phyloP scores from a whole-genome alignment of 2,329 filamentous ascomycete species.

The Herpotrichia juniperi region DNA sequence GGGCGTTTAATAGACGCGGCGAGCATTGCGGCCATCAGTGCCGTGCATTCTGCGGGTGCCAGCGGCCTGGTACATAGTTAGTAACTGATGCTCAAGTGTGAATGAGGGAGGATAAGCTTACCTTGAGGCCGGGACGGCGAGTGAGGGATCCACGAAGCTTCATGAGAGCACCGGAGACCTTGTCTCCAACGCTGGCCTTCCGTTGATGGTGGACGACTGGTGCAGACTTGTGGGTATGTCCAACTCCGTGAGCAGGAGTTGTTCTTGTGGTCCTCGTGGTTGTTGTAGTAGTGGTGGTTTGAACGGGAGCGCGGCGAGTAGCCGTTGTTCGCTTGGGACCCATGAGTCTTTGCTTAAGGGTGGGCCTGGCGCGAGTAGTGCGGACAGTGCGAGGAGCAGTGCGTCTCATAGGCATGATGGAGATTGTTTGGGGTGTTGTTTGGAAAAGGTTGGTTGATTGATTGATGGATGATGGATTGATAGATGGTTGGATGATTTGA shows the following conservation, averaged over 20 bases:
- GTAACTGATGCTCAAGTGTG: background rate
- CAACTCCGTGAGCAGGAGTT: constrained; percentile 19
- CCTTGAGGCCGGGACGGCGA: constrained; percentile 72
- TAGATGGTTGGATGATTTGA: constrained; percentile 1
- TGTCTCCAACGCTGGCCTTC: constrained; percentile 73
- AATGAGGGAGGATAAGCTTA: constrained; percentile 32
- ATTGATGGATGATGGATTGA: background rate
- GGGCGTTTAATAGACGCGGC: constrained; percentile 25
- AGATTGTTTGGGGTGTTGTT: constrained; percentile 17
- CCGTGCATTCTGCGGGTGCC: constrained; percentile 18
- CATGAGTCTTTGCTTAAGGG: constrained; percentile 61
- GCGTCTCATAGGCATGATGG: constrained; percentile 40
- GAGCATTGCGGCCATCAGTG: constrained; percentile 65
- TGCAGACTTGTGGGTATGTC: constrained; percentile 16
- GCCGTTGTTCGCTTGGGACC: constrained; percentile 48
- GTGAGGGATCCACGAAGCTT: constrained; percentile 75
- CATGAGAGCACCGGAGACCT: constrained; percentile 76
- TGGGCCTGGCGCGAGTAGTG: constrained; percentile 50
- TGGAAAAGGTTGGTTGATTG: background rate
- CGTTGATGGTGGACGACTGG: constrained; percentile 63
- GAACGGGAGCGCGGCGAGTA: constrained; percentile 45
- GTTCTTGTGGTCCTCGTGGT: constrained; percentile 46
- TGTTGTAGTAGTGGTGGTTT: constrained; percentile 47
- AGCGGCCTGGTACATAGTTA: constrained; percentile 51
- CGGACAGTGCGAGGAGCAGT: constrained; percentile 35